Base-by-base conservation (phyloP, 305 asterid species). In the Fraxinus xanthoxyloides region DNA sequence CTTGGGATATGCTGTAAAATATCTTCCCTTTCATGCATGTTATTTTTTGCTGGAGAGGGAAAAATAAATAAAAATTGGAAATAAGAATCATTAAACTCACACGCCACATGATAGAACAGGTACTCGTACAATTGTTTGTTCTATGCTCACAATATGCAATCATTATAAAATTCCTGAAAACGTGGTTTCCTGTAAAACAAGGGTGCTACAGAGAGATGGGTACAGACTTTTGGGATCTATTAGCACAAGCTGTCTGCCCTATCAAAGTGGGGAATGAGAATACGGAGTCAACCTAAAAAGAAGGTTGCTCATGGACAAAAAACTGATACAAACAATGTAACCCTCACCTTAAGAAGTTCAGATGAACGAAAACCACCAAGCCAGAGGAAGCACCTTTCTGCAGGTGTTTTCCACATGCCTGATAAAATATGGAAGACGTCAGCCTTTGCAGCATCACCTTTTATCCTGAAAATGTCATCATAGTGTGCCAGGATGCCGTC, bases 401-500 rank as follows among this genome's bases (percentile, higher is more conserved):
- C 95, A 51, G 95, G 95, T 0, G 95, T 91, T 81, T 86, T 89
- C 95, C 95, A 91, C 95, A 91, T 91, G 84, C 95, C 95, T 0
- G 95, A 91, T 73, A 91, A 82, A 70, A 91, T 90, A 88, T 91
- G 95, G 77, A 91, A 91, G 82, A 91, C 95, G 13, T 91, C 95
- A 9, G 92, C 81, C 84, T 91, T 91, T 13, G 95, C 95, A 76
- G 95, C 95, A 26, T 91, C 95, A 2, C 90, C 95, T 85, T 91
- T 91, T 89, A 91, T 91, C 89, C 89, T 86, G 79, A 91, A 91
- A 75, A 91, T 90, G 65, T 90, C 93, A 2, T 91, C 92, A 12
- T 90, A 90, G 38, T 91, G 95, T 5, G 91, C 85, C 78, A 85
- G 81, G 46, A 89, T 56, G 51, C 95, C 93, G 1, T 91, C 95